Evolutionary conservation across 2,329 filamentous ascomycete genomes (phyloP).

Genomic region (Arthrobotrys conoides): DNA sequence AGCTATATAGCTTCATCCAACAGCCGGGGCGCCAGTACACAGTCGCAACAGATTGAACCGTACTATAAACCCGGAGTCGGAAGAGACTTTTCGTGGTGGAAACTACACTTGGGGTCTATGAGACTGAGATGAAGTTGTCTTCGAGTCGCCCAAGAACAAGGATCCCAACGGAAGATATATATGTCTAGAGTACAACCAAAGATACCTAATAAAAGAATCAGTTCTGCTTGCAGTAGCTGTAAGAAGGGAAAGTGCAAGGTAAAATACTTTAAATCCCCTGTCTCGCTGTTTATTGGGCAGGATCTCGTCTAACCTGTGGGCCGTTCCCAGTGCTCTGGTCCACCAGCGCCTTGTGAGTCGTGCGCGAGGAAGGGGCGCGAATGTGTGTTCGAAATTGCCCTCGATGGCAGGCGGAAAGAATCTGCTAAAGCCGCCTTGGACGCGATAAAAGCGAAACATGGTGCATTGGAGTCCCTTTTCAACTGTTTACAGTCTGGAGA

Average conservation of each 20-base stretch:
- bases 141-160: background rate
- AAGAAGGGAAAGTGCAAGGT: slow-evolving; percentile 56
- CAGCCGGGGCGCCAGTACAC: background rate
- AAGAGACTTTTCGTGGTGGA: background rate
- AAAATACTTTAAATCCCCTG: background rate
- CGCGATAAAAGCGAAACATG: slow-evolving; percentile 29
- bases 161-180: background rate
- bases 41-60: background rate
- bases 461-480: slow-evolving; percentile 35
- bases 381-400: slow-evolving; percentile 42
- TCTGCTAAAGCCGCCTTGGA: slow-evolving; percentile 44
- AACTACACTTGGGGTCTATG: background rate
- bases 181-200: slow-evolving; percentile 32
- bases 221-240: slow-evolving; percentile 43
- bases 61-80: background rate
- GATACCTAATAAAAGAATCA: slow-evolving; percentile 28
- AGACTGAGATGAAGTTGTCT: background rate
- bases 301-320: slow-evolving; percentile 2
- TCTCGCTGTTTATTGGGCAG: background rate
- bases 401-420: slow-evolving; percentile 48
- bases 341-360: slow-evolving; percentile 35
- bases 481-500: slow-evolving; percentile 26
- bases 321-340: slow-evolving; percentile 42
- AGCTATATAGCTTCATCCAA: background rate
- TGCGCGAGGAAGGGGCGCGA: slow-evolving; percentile 35